A percentile compares a stretch with the other conserved stretches of the same genome.
Conservation (phyloP, 352 stramenopile species). For the Albugo candida region DNA sequence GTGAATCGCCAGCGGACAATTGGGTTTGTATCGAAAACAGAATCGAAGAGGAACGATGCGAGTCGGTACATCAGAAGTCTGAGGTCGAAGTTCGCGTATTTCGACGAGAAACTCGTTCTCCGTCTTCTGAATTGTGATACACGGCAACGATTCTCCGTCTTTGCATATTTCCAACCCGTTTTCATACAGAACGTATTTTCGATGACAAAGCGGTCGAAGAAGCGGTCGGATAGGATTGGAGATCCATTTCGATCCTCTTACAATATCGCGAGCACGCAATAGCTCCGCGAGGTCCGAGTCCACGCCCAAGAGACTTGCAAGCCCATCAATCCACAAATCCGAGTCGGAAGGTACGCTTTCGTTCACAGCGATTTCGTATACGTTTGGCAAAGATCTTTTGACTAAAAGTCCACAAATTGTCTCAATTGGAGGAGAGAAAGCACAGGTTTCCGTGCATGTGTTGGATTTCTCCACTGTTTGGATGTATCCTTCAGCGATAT, state of each 20-base stretch:
- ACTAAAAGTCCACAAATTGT: slow-evolving; percentile 17
- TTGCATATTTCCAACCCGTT: too few species aligned
- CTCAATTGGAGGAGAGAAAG: not conserved
- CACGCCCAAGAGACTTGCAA: not conserved
- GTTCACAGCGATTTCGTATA: too few species aligned
- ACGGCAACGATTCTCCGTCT: too few species aligned
- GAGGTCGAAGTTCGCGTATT: slow-evolving; percentile 34
- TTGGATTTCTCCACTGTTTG: slow-evolving; percentile 22
- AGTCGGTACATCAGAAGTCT: slow-evolving; percentile 22
- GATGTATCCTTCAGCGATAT: slow-evolving; percentile 34
- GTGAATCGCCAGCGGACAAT: slow-evolving; percentile 29
- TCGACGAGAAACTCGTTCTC: slow-evolving; percentile 19
- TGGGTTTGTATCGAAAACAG: slow-evolving; percentile 26
- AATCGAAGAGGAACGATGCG: slow-evolving; percentile 29
- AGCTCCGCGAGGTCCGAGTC: slow-evolving; percentile 14
- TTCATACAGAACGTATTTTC: not conserved
- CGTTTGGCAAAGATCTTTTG: slow-evolving; percentile 7
- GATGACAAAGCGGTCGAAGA: not conserved
- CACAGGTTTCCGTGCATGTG: slow-evolving; percentile 14
- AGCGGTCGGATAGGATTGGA: slow-evolving; percentile 39
- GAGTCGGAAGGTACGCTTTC: too few species aligned
- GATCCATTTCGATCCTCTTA: slow-evolving; percentile 41
- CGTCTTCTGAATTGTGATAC: slow-evolving; percentile 22
- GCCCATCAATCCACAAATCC: not conserved
- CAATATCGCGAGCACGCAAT: slow-evolving; percentile 29